A percentile compares a stretch with the other conserved stretches of the same genome.
These are phyloP conservation scores for Gossypium raimondii DNA, from an alignment of 345 rosid genomes.

Conservation along the genomic window DNA sequence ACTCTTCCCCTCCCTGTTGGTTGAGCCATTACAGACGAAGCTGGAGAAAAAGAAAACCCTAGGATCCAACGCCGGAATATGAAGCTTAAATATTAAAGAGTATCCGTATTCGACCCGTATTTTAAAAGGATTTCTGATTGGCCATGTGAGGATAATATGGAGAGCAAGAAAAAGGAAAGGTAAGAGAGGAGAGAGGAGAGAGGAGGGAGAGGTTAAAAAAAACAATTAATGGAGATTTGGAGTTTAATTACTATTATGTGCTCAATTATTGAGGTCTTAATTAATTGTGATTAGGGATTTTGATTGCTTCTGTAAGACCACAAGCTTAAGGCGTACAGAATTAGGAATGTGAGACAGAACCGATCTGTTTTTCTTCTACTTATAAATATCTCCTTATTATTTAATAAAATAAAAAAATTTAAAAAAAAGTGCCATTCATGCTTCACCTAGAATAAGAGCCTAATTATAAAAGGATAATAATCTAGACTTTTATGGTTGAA, in stretches of 20 bases:
- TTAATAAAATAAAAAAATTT: background rate
- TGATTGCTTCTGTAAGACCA: conserved; percentile 6
- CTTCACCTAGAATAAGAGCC: background rate
- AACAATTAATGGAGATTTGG: background rate
- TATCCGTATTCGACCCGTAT: conserved; percentile 27
- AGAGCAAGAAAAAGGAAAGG: conserved; percentile 7
- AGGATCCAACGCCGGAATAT: conserved; percentile 24
- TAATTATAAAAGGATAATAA: no score
- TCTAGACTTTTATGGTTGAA: no score
- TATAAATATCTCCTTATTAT: background rate
- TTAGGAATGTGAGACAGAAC: background rate
- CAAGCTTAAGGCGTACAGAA: background rate
- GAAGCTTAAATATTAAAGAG: conserved; percentile 23
- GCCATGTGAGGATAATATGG: conserved; percentile 24
- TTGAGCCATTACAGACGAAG: conserved; percentile 52
- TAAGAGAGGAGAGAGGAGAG: background rate
- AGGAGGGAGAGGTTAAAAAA: background rate
- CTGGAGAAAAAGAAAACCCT: conserved; percentile 21
- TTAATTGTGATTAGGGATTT: conserved; percentile 10
- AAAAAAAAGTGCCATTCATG: background rate
- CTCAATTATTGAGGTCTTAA: conserved; percentile 3
- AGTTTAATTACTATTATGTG: background rate
- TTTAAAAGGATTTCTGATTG: conserved; percentile 25
- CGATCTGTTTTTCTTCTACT: background rate
- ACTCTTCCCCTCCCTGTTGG: conserved; percentile 56